Conservation (phyloP, 768 basidiomycete genomes). For the Boletus insuetus region DNA sequence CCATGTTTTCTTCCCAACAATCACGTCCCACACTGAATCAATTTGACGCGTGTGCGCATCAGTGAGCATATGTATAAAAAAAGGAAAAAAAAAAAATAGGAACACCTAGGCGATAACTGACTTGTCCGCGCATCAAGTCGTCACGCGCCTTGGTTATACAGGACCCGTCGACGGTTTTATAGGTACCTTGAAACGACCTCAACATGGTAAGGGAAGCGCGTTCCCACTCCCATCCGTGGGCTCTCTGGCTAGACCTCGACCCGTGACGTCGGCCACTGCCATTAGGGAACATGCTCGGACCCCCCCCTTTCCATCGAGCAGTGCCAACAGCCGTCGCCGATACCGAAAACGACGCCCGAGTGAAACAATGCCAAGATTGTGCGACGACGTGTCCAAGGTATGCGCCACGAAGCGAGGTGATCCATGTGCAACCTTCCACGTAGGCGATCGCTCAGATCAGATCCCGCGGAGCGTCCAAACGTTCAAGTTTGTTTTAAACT, state of each 20-base stretch:
- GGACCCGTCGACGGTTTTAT: not conserved
- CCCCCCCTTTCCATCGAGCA: no score
- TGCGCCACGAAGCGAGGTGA: not conserved
- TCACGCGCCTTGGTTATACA: not conserved
- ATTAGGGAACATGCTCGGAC: no score
- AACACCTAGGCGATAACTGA: not conserved
- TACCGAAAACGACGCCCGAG: not conserved
- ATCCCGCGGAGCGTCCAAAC: no score
- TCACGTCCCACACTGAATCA: not conserved
- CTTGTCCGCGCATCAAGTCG: no score
- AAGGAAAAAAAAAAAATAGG: not conserved
- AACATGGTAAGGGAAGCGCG: not conserved
- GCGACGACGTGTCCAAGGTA: no score
- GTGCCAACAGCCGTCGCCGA: no score
- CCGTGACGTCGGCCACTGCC: not conserved
- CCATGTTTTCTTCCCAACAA: not conserved
- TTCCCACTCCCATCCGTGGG: not conserved
- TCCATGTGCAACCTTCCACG: not conserved
- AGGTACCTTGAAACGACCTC: constrained; percentile 1
- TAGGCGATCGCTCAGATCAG: no score
- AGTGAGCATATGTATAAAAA: not conserved
- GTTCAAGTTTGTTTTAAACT: no score
- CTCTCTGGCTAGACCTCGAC: not conserved
- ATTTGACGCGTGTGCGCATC: not conserved
- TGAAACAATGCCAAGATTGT: not conserved